These are phyloP conservation scores for Daldinia eschscholtzii DNA, from an alignment of 2,329 filamentous ascomycete species.

Conservation along the genomic window DNA sequence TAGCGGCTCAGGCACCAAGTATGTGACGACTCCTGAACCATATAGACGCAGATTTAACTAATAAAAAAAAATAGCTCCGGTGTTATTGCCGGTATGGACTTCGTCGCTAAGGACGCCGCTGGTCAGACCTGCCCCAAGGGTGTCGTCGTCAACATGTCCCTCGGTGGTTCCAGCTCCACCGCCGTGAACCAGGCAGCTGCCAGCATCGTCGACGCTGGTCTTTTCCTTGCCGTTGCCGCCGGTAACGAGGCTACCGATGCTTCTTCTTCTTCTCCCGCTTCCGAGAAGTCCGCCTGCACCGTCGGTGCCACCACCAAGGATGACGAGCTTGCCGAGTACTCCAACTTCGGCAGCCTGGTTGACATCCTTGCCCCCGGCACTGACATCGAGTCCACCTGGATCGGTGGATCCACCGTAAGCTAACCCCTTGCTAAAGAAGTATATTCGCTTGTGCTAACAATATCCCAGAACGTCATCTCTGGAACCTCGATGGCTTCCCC, in stretches of 20 bases:
- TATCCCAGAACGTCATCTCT: conserved; percentile 33
- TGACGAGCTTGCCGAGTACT: conserved; percentile 59
- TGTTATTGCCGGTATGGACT: conserved; percentile 52
- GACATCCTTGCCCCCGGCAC: conserved; percentile 61
- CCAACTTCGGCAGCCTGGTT: conserved; percentile 62
- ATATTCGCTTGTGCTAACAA: background rate
- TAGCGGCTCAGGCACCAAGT: conserved; percentile 47
- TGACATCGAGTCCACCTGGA: conserved; percentile 58
- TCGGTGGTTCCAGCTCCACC: conserved; percentile 61
- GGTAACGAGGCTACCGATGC: conserved; percentile 62
- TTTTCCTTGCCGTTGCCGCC: conserved; percentile 67
- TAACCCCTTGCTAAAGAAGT: background rate
- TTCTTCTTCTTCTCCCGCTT: conserved; percentile 61
- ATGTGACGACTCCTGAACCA: conserved; percentile 32
- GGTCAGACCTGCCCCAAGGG: conserved; percentile 55
- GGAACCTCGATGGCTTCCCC: conserved; percentile 74
- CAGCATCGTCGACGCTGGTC: conserved; percentile 59
- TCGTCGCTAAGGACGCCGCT: conserved; percentile 60
- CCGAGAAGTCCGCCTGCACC: conserved; percentile 63
- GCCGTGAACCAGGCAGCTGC: conserved; percentile 65
- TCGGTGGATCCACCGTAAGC: conserved; percentile 6
- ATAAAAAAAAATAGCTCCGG: conserved; percentile 40
- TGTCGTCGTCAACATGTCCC: conserved; percentile 68
- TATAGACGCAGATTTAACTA: background rate
- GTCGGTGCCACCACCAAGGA: conserved; percentile 62